Evolutionary conservation across 768 basidiomycete species (phyloP).

Genomic region (Tremella yokohamensis): DNA sequence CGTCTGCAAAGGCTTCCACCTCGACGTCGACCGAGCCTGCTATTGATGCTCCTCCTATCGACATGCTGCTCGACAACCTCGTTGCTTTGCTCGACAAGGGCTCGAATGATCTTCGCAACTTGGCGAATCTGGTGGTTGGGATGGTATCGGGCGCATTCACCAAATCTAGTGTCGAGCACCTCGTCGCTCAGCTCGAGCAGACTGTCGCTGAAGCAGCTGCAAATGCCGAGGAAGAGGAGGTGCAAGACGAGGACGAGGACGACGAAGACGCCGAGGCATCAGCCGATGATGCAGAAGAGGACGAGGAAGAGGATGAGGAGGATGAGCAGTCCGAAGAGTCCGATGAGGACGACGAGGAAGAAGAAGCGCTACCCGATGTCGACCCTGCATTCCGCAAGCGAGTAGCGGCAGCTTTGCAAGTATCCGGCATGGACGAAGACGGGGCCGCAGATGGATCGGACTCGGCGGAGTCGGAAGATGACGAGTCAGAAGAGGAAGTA

Average conservation of each 20-base stretch:
- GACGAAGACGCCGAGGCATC: constrained; percentile 38
- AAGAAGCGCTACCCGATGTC: constrained; percentile 48
- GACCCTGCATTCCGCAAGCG: constrained; percentile 63
- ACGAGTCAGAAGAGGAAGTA: constrained; percentile 60
- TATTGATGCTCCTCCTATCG: constrained; percentile 62
- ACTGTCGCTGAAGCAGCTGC: constrained; percentile 55
- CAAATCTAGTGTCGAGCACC: constrained; percentile 70
- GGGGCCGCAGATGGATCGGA: constrained; percentile 60
- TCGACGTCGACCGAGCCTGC: constrained; percentile 48
- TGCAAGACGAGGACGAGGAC: constrained; percentile 52
- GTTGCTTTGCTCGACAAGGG: constrained; percentile 84
- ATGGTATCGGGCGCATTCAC: constrained; percentile 65
- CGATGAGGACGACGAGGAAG: constrained; percentile 52
- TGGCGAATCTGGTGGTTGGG: constrained; percentile 76
- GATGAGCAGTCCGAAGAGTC: constrained; percentile 36
- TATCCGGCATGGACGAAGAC: constrained; percentile 48
- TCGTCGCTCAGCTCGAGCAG: constrained; percentile 82
- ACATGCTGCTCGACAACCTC: constrained; percentile 80
- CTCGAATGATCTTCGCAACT: constrained; percentile 70
- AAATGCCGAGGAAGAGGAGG: constrained; percentile 18
- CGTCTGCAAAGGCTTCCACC: constrained; percentile 25
- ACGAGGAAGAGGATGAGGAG: constrained; percentile 41
- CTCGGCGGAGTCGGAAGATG: constrained; percentile 52
- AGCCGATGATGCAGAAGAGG: constrained; percentile 43
- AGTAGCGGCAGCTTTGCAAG: constrained; percentile 55